Percentiles rank a stretch among this genome's conserved stretches.
These are phyloP conservation scores for Aspergillus puulaauensis DNA, from an alignment of 2,329 filamentous ascomycete species.

Conservation along the genomic window DNA sequence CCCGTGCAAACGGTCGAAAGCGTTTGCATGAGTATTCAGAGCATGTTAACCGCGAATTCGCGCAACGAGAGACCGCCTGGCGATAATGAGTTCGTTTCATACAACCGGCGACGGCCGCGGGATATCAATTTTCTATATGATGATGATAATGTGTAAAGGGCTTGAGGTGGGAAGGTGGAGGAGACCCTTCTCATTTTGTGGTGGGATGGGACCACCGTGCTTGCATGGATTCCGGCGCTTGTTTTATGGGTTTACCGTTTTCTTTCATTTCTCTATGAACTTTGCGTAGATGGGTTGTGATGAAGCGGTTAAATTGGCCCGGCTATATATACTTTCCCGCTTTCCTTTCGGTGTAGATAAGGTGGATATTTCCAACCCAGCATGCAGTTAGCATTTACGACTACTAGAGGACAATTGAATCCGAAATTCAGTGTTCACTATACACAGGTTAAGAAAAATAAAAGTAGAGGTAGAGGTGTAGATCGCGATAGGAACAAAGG, in stretches of 20 bases:
- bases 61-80: conserved; percentile 88
- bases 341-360: background rate
- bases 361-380: no score
- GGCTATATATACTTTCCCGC: background rate
- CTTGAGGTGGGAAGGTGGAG: background rate
- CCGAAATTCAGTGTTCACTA: conserved; percentile 16
- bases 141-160: conserved; percentile 69
- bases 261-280: background rate
- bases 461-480: conserved; percentile 17
- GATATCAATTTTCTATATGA: conserved; percentile 96
- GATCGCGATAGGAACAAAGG: conserved; percentile 22
- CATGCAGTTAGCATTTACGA: background rate
- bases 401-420: background rate
- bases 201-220: background rate
- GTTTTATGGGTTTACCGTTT: background rate
- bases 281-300: background rate
- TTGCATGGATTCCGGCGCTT: background rate
- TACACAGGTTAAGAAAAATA: conserved; percentile 16
- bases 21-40: conserved; percentile 95
- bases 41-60: conserved; percentile 94
- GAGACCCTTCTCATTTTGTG: background rate
- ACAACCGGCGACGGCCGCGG: conserved; percentile 74
- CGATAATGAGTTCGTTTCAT: conserved; percentile 82
- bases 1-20: conserved; percentile 97
- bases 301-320: background rate